Conservation (phyloP, 1,284 basidiomycete genomes). For the Cutaneotrichosporon mucoides region DNA sequence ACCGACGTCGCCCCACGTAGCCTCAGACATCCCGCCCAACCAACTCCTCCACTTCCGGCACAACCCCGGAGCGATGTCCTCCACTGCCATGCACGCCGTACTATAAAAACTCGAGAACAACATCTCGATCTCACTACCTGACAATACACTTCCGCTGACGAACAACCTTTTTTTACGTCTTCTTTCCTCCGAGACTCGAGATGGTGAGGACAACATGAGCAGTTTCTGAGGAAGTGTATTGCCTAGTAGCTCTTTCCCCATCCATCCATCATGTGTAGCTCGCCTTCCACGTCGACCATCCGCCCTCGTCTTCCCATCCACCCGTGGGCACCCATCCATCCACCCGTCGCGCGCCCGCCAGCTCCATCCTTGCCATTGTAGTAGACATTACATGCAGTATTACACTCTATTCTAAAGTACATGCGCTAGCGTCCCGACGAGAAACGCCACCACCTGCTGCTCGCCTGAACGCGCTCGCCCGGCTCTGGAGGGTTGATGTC, state of each 20-base stretch:
- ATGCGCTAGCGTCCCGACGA: background rate
- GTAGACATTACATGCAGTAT: slow-evolving; percentile 2
- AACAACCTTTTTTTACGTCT: slow-evolving; percentile 3
- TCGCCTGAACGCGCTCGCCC: background rate
- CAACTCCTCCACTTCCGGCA: too few relatives aligned
- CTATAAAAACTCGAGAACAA: background rate
- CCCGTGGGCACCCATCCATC: background rate
- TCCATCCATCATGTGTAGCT: background rate
- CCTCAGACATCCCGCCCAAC: too few relatives aligned
- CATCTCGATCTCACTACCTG: background rate
- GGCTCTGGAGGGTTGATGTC: background rate
- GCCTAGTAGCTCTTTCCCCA: background rate
- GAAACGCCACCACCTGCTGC: slow-evolving; percentile 6
- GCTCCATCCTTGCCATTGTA: background rate
- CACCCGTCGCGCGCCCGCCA: background rate
- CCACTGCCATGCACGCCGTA: too few relatives aligned
- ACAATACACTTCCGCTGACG: slow-evolving; percentile 1
- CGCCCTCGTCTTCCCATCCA: too few relatives aligned
- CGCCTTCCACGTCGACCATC: background rate
- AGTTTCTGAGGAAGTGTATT: background rate
- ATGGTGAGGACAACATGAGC: background rate
- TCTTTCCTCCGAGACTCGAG: slow-evolving; percentile 1
- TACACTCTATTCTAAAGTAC: slow-evolving; percentile 2
- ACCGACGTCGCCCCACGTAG: too few relatives aligned
- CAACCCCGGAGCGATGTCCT: too few relatives aligned